A percentile compares a stretch with the other conserved stretches of the same genome.
Conservation (phyloP, 371 early-diverging fungal species). For the Lichtheimia hyalospora region DNA sequence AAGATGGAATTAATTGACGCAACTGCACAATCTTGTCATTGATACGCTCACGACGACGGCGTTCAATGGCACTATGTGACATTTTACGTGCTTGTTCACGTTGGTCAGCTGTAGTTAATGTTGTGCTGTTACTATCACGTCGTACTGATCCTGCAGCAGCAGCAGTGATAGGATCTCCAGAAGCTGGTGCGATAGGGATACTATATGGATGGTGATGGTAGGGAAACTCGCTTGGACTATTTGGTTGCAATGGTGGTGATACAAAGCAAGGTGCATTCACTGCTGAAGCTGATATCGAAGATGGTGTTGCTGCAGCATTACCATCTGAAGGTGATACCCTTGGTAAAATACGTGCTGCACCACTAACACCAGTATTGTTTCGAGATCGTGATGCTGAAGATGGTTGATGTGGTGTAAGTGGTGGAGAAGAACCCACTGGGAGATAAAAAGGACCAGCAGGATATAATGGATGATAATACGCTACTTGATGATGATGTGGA, state of each 20-base stretch:
- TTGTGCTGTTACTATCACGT: constrained; percentile 3
- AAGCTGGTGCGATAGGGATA: constrained; percentile 1
- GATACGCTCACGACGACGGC: constrained; percentile 75
- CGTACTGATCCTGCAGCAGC: neutral
- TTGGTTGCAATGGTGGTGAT: constrained; percentile 11
- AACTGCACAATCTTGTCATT: constrained; percentile 63
- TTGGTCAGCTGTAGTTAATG: constrained; percentile 32
- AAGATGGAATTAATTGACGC: constrained; percentile 47
- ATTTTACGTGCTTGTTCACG: constrained; percentile 64
- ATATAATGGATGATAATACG: constrained; percentile 17
- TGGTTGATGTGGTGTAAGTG: constrained; percentile 8
- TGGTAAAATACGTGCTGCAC: constrained; percentile 9
- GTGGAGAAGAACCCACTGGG: constrained; percentile 10
- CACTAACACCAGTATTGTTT: neutral
- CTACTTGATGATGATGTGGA: constrained; percentile 4
- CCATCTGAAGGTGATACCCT: neutral
- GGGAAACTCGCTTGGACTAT: neutral
- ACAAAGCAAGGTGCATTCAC: neutral
- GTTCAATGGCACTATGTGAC: constrained; percentile 80
- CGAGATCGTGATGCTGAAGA: neutral
- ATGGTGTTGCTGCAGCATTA: neutral
- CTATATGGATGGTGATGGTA: constrained; percentile 7
- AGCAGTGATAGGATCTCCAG: neutral
- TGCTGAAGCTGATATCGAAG: neutral
- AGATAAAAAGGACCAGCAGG: constrained; percentile 14